These are phyloP conservation scores for Rickenella mellea DNA, from an alignment of 768 basidiomycete genomes.

Conservation along the genomic window DNA sequence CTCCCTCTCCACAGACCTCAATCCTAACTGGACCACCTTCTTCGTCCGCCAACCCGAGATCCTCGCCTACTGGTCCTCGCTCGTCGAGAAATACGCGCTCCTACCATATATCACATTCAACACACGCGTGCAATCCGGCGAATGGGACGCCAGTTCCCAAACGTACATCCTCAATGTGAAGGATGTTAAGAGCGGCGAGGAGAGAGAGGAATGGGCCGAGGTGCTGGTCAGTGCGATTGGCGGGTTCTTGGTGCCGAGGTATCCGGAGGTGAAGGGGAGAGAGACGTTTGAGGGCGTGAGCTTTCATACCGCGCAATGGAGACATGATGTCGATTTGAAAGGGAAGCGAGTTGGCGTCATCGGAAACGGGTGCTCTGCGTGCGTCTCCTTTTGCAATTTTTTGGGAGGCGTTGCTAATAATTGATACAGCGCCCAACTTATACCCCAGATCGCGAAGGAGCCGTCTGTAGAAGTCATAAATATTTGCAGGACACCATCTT, in stretches of 20 bases:
- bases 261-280: slow-evolving; percentile 32
- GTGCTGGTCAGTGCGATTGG: slow-evolving; percentile 42
- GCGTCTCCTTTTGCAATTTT: slow-evolving; percentile 6
- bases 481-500: slow-evolving; percentile 48
- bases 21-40: slow-evolving; percentile 40
- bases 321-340: slow-evolving; percentile 39
- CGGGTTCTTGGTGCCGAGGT: slow-evolving; percentile 36
- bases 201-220: slow-evolving; percentile 28
- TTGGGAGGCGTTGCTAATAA: slow-evolving; percentile 1
- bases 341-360: slow-evolving; percentile 51
- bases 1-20: slow-evolving; percentile 42
- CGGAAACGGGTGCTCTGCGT: slow-evolving; percentile 57
- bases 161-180: slow-evolving; percentile 32
- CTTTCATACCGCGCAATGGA: slow-evolving; percentile 51
- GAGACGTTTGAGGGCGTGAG: slow-evolving; percentile 37
- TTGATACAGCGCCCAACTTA: slow-evolving; percentile 42
- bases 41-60: slow-evolving; percentile 42
- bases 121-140: slow-evolving; percentile 28
- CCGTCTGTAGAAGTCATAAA: slow-evolving; percentile 42
- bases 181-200: slow-evolving; percentile 25
- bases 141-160: slow-evolving; percentile 35
- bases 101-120: slow-evolving; percentile 32
- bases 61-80: slow-evolving; percentile 36
- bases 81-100: slow-evolving; percentile 37
- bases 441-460: slow-evolving; percentile 44